These are phyloP conservation scores for Xylaria sp. DNA, from an alignment of 2,329 filamentous ascomycete genomes.

Conservation along the genomic window DNA sequence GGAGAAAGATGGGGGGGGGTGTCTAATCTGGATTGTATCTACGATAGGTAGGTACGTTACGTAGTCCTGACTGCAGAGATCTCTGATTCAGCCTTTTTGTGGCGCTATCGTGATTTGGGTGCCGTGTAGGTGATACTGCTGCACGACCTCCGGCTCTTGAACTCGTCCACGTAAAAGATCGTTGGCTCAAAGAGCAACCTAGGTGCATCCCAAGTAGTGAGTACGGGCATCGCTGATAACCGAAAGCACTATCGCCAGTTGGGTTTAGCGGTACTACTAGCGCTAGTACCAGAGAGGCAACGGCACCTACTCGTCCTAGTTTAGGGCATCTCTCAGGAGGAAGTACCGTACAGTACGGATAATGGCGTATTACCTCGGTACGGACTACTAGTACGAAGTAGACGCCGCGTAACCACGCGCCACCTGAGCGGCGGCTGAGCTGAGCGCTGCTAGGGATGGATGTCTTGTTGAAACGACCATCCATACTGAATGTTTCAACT, in stretches of 20 bases:
- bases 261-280: background rate
- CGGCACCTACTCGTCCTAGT: background rate
- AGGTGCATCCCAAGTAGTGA: too few relatives aligned
- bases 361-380: too few relatives aligned
- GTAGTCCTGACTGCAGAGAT: background rate
- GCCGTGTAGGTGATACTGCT: too few relatives aligned
- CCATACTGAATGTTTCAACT: background rate
- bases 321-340: background rate
- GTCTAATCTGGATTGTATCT: background rate
- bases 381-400: too few relatives aligned
- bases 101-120: too few relatives aligned
- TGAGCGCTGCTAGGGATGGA: background rate
- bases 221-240: background rate
- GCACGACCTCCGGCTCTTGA: too few relatives aligned
- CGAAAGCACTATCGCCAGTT: background rate
- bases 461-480: background rate
- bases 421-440: background rate
- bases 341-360: background rate
- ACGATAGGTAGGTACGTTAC: background rate
- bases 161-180: too few relatives aligned
- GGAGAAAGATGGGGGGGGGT: background rate
- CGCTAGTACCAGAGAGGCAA: background rate
- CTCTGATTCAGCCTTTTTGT: background rate
- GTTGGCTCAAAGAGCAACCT: too few relatives aligned
- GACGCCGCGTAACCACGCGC: background rate